Conservation (phyloP, 2,329 filamentous ascomycete species). For the Hypoxylon sp. region DNA sequence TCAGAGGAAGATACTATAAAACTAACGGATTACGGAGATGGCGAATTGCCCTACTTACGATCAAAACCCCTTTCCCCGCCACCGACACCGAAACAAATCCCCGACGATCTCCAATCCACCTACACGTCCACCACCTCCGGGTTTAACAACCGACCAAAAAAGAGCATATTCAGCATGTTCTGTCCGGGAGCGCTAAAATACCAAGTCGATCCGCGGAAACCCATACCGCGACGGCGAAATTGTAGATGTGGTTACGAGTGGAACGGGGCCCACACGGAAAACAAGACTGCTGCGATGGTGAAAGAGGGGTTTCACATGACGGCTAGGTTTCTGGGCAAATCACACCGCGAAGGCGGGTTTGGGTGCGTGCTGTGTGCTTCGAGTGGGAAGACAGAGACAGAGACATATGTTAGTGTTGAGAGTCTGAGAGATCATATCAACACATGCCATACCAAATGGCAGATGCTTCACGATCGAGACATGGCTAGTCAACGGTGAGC, state of each 20-base stretch:
- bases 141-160: conserved; percentile 42
- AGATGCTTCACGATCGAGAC: conserved; percentile 53
- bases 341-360: conserved; percentile 49
- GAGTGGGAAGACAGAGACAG: conserved; percentile 47
- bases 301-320: conserved; percentile 53
- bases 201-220: conserved; percentile 48
- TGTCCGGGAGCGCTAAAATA: conserved; percentile 52
- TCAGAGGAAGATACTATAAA: conserved; percentile 30
- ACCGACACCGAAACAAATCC: conserved; percentile 41
- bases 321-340: conserved; percentile 52
- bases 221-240: conserved; percentile 39
- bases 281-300: conserved; percentile 39
- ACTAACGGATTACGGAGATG: conserved; percentile 37
- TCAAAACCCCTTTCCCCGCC: conserved; percentile 48
- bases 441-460: conserved; percentile 52
- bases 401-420: conserved; percentile 46
- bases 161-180: conserved; percentile 53
- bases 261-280: conserved; percentile 31
- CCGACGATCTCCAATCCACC: conserved; percentile 39
- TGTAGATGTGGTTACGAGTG: conserved; percentile 52
- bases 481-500: conserved; percentile 35
- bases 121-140: conserved; percentile 25
- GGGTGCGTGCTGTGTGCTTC: conserved; percentile 53
- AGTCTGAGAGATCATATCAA: conserved; percentile 50
- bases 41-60: conserved; percentile 34